phyloP scores from a whole-genome alignment of 2,329 filamentous ascomycete species.

The Alternaria gaisen region DNA sequence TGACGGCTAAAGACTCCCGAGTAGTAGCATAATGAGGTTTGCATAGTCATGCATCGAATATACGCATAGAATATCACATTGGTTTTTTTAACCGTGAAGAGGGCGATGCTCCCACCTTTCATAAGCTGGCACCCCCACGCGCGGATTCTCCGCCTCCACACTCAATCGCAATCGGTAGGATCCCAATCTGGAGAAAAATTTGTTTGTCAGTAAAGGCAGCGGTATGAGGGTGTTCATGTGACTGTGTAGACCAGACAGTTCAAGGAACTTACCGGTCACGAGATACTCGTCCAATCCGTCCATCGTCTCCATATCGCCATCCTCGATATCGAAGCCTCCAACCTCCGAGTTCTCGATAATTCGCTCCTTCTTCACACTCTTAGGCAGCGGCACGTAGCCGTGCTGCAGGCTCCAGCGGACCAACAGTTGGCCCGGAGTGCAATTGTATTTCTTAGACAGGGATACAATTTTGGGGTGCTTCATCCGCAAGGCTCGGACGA shows the following conservation, averaged over 20 bases:
- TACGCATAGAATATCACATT: neutral
- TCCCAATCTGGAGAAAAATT: slow-evolving; percentile 53
- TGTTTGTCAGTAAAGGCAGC: slow-evolving; percentile 26
- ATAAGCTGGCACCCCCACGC: slow-evolving; percentile 33
- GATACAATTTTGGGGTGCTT: slow-evolving; percentile 69
- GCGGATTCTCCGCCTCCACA: slow-evolving; percentile 22
- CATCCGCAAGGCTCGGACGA: slow-evolving; percentile 76
- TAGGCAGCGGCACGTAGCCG: slow-evolving; percentile 75
- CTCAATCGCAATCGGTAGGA: slow-evolving; percentile 54
- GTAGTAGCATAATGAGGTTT: neutral
- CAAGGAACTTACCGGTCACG: slow-evolving; percentile 61
- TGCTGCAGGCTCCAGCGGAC: slow-evolving; percentile 82
- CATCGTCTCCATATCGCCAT: slow-evolving; percentile 70
- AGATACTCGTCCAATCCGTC: slow-evolving; percentile 75
- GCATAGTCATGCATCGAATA: neutral
- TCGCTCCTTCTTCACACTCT: slow-evolving; percentile 70
- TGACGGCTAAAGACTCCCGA: neutral
- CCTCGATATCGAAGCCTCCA: slow-evolving; percentile 67
- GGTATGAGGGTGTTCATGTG: neutral
- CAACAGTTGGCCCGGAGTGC: slow-evolving; percentile 76
- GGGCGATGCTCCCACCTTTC: slow-evolving; percentile 5
- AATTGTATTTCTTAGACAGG: slow-evolving; percentile 73
- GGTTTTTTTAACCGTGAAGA: neutral
- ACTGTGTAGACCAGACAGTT: neutral
- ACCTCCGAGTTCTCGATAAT: slow-evolving; percentile 73